Conservation (phyloP, 306 rosid species). For the Fagus sylvatica region DNA sequence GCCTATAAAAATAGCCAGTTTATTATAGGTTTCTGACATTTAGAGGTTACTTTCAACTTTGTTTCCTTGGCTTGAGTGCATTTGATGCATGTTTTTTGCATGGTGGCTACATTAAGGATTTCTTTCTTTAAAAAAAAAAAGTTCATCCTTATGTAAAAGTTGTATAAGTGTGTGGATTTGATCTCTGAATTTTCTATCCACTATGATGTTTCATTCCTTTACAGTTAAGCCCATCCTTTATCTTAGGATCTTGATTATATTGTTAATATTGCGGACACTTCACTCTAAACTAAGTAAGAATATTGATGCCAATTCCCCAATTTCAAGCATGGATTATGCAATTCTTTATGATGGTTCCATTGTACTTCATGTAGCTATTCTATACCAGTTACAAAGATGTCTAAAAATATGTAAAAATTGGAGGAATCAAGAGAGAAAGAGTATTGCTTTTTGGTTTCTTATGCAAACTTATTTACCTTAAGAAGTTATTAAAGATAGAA, state of each 20-base stretch:
- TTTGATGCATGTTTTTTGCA: background rate
- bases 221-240: conserved; percentile 26
- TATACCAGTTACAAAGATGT: no score
- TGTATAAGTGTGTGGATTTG: background rate
- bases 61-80: background rate
- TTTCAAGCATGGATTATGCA: conserved; percentile 48
- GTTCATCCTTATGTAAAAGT: background rate
- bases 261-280: conserved; percentile 58
- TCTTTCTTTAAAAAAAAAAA: no score
- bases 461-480: no score
- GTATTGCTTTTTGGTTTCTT: no score
- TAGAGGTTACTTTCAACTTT: background rate
- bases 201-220: background rate
- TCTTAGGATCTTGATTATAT: conserved; percentile 19
- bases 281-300: conserved; percentile 63
- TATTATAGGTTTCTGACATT: background rate
- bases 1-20: background rate
- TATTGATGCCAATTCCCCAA: conserved; percentile 34
- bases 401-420: no score
- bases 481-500: no score
- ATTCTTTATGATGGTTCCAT: conserved; percentile 89
- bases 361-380: no score
- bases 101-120: background rate
- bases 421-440: no score
- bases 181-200: background rate